Evolutionary conservation across 78 protist species (phyloP).

Genomic region (Chrysochromulina parva): DNA sequence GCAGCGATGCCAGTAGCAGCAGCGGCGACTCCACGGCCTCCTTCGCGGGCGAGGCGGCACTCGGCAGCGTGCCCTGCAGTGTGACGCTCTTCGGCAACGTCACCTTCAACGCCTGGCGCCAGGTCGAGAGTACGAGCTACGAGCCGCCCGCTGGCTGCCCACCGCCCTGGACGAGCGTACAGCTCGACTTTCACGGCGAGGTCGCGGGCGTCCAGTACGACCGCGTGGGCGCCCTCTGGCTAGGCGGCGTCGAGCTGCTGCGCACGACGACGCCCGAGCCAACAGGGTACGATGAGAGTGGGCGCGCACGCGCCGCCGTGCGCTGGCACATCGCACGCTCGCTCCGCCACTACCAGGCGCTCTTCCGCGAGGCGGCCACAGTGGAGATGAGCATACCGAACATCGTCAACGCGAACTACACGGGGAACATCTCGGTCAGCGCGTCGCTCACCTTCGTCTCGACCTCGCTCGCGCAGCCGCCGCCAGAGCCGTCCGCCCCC

Average conservation of each 20-base stretch:
- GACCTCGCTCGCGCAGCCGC: no score
- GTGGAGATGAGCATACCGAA: neutral
- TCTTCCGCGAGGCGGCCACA: neutral
- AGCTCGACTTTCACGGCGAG: neutral
- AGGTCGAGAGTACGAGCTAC: no score
- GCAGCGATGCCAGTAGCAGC: no score
- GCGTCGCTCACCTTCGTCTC: neutral
- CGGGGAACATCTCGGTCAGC: neutral
- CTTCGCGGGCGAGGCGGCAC: no score
- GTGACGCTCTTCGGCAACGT: no score
- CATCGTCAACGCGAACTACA: neutral
- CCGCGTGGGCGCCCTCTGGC: slow-evolving; percentile 12
- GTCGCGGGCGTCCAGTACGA: neutral
- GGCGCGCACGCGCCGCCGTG: neutral
- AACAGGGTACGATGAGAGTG: no score
- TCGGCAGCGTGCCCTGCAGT: no score
- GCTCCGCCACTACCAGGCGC: neutral
- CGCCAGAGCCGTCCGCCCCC: no score
- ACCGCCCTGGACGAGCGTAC: neutral
- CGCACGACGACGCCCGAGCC: slow-evolving; percentile 17
- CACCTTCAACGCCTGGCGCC: no score
- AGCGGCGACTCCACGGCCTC: no score
- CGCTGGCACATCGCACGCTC: neutral
- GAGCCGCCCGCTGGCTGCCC: neutral
- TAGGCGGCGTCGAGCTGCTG: slow-evolving; percentile 15